Conservation (phyloP, 2,329 filamentous ascomycete genomes). For the Purpureocillium takamizusanense region DNA sequence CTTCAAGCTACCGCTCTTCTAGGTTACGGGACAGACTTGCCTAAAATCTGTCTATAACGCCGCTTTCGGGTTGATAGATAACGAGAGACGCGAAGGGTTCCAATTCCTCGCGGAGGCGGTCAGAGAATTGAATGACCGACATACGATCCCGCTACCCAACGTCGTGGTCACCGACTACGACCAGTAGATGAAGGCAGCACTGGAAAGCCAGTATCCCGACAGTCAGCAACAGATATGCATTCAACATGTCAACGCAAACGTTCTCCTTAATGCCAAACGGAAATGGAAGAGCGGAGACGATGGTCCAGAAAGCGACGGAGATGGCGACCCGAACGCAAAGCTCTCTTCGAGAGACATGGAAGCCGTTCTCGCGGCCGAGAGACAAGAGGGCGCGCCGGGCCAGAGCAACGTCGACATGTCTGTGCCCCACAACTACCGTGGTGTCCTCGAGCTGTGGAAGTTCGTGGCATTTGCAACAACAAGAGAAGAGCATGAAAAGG, state of each 20-base stretch:
- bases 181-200: constrained; percentile 3
- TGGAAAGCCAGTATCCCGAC: constrained; percentile 2
- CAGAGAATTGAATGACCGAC: neutral
- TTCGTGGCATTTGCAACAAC: neutral
- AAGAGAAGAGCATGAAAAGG: neutral
- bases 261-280: too few relatives aligned
- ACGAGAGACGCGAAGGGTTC: constrained; percentile 3
- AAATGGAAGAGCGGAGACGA: too few relatives aligned
- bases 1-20: too few relatives aligned
- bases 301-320: too few relatives aligned
- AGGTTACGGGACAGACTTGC: too few relatives aligned
- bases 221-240: neutral
- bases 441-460: neutral
- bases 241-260: too few relatives aligned
- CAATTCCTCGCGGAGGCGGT: constrained; percentile 1
- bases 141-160: neutral
- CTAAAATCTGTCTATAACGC: constrained; percentile 6
- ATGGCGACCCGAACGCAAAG: too few relatives aligned
- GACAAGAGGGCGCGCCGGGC: neutral
- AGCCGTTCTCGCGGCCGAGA: neutral
- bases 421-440: neutral
- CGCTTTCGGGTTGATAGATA: constrained; percentile 6
- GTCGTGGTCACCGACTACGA: constrained; percentile 4
- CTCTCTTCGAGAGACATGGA: neutral
- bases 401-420: neutral